phyloP scores from a whole-genome alignment of 345 rosid species.

The Heritiera fomes region DNA sequence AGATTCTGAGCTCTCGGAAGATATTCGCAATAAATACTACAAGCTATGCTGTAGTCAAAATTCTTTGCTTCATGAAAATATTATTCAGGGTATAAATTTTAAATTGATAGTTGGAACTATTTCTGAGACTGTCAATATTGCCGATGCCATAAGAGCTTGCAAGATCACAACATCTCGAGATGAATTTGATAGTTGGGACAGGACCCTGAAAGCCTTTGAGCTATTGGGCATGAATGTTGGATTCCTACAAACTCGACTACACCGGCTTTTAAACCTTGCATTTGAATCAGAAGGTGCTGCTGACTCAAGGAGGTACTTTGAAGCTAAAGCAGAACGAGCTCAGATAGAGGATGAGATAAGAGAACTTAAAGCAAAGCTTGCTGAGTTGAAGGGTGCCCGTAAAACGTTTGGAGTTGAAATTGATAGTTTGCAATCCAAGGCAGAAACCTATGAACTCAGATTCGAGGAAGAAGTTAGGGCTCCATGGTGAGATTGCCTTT shows the following conservation, averaged over 20 bases:
- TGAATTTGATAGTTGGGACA: conserved; percentile 56
- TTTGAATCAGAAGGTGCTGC: conserved; percentile 51
- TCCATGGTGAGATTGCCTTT: conserved; percentile 49
- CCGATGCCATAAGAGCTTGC: conserved; percentile 57
- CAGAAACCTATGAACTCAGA: conserved; percentile 48
- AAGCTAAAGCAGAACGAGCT: conserved; percentile 46
- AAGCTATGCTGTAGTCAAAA: conserved; percentile 59
- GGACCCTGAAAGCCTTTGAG: conserved; percentile 60
- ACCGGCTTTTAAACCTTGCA: conserved; percentile 45
- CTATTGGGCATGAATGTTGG: conserved; percentile 65
- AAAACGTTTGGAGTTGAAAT: conserved; percentile 41
- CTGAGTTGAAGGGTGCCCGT: conserved; percentile 46
- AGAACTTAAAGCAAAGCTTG: conserved; percentile 50
- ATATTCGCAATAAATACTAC: conserved; percentile 51
- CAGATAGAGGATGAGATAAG: conserved; percentile 42
- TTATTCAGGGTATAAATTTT: conserved; percentile 49
- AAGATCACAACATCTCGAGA: conserved; percentile 47
- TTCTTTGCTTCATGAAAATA: conserved; percentile 58
- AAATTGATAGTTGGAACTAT: conserved; percentile 54
- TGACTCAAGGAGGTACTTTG: conserved; percentile 51
- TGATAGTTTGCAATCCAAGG: conserved; percentile 40
- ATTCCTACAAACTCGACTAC: conserved; percentile 52
- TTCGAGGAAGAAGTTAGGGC: conserved; percentile 53
- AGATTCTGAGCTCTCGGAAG: conserved; percentile 55
- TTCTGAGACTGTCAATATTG: conserved; percentile 59